Base-by-base conservation (phyloP, 805 yeast species). In the Saccharomycopsis guyanensis region DNA sequence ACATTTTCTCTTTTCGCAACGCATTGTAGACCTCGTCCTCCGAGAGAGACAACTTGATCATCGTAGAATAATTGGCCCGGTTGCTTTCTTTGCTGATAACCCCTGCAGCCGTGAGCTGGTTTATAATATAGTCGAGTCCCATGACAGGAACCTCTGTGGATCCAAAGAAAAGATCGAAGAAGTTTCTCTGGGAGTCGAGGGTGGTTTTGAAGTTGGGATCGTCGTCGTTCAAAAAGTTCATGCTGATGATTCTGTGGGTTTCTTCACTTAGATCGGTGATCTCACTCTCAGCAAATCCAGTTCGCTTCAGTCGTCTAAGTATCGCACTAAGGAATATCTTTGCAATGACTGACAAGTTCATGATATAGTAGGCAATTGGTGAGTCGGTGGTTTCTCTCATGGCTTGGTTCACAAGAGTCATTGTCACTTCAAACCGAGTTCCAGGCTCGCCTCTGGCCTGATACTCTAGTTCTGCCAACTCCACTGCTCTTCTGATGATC, bases 401-500 rank as follows among this genome's bases (percentile, higher is more conserved):
- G 0, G 96, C 96, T 54, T 72, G 75, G 61, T 83, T 77, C 16
- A 91, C 78, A 62, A 88, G 95, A 8, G 70, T 68, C 18, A 87
- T 84, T 27, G 76, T 76, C 4, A 88, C 89, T 51, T 45, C 32
- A 22, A 19, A 29, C 6, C 35, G 27, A 4, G 24, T 25, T 4
- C 29, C 38, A 10, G 29, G 55, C 12, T 48, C 40, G 13, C 52
- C 57, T 8, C 42, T 47, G 10, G 57, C 48, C 29, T 65, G 62
- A 56, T 71, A 76, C 50, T 80, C 84, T 29, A 64, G 57, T 57
- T 86, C 94, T 0, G 96, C 95, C 25, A 89, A 70, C 58, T 87
- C 96, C 5, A 89, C 82, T 0, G 97, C 96, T 47, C 97, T 68
- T 33, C 89, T 73, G 58, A 96, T 84, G 20, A 93, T 84, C 47